phyloP scores from a whole-genome alignment of 1,284 basidiomycete genomes.

The Peniophora sp. region DNA sequence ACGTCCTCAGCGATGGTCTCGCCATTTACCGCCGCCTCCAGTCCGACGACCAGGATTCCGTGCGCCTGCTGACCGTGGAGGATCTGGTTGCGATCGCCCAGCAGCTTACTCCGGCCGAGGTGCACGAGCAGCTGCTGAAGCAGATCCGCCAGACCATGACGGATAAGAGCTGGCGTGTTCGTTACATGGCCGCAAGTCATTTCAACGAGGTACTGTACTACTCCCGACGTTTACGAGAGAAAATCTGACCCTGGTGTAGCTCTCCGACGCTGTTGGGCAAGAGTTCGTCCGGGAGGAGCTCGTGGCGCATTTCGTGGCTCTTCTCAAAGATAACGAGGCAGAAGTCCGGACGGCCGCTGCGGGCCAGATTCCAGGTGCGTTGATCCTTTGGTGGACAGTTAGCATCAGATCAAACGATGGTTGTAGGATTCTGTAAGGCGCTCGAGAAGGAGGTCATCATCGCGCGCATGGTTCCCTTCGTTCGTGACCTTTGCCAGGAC shows the following conservation, averaged over 20 bases:
- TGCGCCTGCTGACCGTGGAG: constrained; percentile 92
- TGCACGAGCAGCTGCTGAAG: constrained; percentile 86
- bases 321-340: constrained; percentile 98
- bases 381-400: constrained; percentile 1
- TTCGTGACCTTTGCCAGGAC: constrained; percentile 91
- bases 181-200: constrained; percentile 98
- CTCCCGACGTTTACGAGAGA: not conserved
- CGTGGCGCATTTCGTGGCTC: constrained; percentile 86
- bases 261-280: constrained; percentile 87
- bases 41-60: constrained; percentile 97
- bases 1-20: constrained; percentile 83
- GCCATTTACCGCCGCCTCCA: constrained; percentile 94
- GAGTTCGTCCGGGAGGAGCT: constrained; percentile 94
- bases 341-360: constrained; percentile 97
- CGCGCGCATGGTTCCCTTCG: constrained; percentile 91
- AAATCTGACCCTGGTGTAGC: constrained; percentile 33
- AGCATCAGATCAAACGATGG: constrained; percentile 2
- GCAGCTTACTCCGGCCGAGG: constrained; percentile 78
- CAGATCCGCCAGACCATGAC: constrained; percentile 83
- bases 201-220: constrained; percentile 76
- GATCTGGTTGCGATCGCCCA: constrained; percentile 91
- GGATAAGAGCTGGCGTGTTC: constrained; percentile 98
- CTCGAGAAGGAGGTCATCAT: constrained; percentile 94
- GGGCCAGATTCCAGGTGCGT: constrained; percentile 89
- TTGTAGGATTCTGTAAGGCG: constrained; percentile 91